Conservation (phyloP, 176 grass and related monocot genomes). For the Hordeum marinum region DNA sequence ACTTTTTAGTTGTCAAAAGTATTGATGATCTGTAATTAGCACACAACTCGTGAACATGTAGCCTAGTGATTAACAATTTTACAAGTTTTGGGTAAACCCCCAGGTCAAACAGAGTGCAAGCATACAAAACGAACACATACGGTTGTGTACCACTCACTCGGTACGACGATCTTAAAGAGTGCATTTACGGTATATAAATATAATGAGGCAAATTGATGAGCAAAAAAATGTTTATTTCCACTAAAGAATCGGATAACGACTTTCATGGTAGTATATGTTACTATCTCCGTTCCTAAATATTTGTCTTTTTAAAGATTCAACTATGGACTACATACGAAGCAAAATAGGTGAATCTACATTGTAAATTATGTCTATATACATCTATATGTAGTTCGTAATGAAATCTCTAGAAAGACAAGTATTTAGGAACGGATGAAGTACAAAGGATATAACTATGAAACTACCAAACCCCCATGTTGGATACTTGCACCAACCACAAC, state of each 20-base stretch:
- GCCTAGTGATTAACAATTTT: too few species aligned
- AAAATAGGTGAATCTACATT: too few species aligned
- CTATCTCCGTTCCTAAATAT: too few species aligned
- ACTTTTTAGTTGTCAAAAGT: background rate
- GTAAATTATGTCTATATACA: too few species aligned
- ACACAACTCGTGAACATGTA: background rate
- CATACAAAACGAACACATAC: too few species aligned
- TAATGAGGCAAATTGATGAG: background rate
- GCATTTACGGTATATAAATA: background rate
- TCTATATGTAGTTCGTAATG: too few species aligned
- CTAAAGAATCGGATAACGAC: background rate
- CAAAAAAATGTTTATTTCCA: constrained; percentile 24
- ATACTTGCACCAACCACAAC: constrained; percentile 1
- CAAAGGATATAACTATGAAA: background rate
- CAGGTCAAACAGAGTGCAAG: too few species aligned
- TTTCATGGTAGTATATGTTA: background rate
- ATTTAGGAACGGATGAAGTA: too few species aligned
- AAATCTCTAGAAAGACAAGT: too few species aligned
- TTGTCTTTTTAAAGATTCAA: too few species aligned
- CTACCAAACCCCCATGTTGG: background rate
- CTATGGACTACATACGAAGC: too few species aligned
- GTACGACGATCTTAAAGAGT: background rate
- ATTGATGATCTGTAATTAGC: background rate
- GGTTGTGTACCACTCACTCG: background rate
- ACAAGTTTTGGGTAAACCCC: too few species aligned